phyloP scores from a whole-genome alignment of 2,329 filamentous ascomycete genomes.

The Graphiopsis chlorocephala region DNA sequence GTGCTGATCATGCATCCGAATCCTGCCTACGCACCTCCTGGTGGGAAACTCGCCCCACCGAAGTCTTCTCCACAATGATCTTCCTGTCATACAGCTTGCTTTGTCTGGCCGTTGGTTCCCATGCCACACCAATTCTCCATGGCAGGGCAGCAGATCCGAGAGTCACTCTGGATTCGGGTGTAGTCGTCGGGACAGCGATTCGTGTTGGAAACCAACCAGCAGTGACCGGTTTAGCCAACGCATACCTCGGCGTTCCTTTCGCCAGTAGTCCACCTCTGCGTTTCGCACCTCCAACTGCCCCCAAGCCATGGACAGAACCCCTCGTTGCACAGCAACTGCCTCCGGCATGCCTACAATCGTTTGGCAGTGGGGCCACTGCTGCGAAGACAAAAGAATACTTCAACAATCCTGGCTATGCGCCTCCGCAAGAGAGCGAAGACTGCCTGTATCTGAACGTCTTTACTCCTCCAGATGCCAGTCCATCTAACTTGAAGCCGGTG shows the following conservation, averaged over 20 bases:
- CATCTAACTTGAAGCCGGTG: background rate
- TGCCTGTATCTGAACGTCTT: background rate
- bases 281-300: background rate
- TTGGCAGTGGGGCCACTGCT: background rate
- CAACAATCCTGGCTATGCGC: background rate
- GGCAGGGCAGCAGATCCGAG: background rate
- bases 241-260: slow-evolving; percentile 33
- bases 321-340: background rate
- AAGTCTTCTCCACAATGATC: background rate
- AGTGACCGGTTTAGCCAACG: background rate
- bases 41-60: background rate
- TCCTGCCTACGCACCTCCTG: background rate
- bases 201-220: background rate
- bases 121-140: background rate
- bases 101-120: background rate
- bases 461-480: background rate
- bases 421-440: background rate
- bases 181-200: background rate
- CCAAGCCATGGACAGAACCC: background rate
- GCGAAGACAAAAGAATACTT: background rate
- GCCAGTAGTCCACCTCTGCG: slow-evolving; percentile 33
- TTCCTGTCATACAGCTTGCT: background rate
- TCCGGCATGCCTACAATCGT: background rate
- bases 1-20: background rate
- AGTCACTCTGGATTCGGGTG: background rate